phyloP scores from a whole-genome alignment of 208 protist genomes.

The Trypanosomatidae sp. region DNA sequence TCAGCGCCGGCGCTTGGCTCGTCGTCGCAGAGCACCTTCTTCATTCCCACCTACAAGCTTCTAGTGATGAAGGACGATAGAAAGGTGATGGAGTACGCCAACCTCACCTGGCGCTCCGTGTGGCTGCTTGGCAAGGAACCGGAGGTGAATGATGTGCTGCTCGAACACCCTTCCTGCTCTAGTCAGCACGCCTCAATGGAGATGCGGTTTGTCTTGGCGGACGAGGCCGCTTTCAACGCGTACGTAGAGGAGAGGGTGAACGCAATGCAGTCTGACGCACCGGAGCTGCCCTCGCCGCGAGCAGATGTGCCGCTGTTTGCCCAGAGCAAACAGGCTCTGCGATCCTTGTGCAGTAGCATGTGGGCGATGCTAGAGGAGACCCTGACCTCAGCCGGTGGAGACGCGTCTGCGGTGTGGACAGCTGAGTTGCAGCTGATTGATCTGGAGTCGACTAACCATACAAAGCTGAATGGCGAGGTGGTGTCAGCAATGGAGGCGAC shows the following conservation, averaged over 20 bases:
- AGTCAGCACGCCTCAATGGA: slow-evolving; percentile 76
- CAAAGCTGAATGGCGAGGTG: slow-evolving; percentile 55
- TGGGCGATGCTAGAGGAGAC: slow-evolving; percentile 33
- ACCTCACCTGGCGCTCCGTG: slow-evolving; percentile 45
- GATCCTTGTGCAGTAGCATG: slow-evolving; percentile 26
- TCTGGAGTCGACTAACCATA: slow-evolving; percentile 75
- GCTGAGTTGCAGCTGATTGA: slow-evolving; percentile 75
- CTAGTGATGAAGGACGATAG: slow-evolving; percentile 55
- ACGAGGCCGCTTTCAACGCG: slow-evolving; percentile 11
- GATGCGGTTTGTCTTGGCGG: slow-evolving; percentile 52
- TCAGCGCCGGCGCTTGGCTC: background rate
- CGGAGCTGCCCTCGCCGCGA: background rate
- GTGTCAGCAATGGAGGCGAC: slow-evolving; percentile 33
- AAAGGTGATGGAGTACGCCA: slow-evolving; percentile 30
- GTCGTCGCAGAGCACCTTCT: slow-evolving; percentile 25
- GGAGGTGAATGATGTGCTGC: slow-evolving; percentile 52
- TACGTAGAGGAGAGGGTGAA: slow-evolving; percentile 1
- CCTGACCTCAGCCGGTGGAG: slow-evolving; percentile 28
- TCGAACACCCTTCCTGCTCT: slow-evolving; percentile 84
- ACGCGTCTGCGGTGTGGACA: slow-evolving; percentile 40
- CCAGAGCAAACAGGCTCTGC: slow-evolving; percentile 9
- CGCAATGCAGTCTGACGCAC: background rate
- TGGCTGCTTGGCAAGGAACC: slow-evolving; percentile 73
- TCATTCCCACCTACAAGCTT: slow-evolving; percentile 57
- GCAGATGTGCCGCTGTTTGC: slow-evolving; percentile 7